Evolutionary conservation across 257 asterid genomes (phyloP).

Genomic region (Solanum neorickii): DNA sequence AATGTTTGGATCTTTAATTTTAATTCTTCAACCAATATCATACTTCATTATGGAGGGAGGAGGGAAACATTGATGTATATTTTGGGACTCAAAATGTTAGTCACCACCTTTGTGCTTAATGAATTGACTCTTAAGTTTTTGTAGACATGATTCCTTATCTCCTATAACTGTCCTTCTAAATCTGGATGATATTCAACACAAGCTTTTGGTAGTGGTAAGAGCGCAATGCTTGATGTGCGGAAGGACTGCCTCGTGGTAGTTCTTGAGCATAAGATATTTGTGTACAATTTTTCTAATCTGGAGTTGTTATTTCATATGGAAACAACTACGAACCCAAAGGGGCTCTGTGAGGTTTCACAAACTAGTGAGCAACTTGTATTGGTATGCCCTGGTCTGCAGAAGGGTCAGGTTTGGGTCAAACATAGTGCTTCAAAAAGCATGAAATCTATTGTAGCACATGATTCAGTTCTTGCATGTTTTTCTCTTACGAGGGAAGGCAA

Average conservation of each 20-base stretch:
- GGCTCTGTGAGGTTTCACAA: slow-evolving; percentile 82
- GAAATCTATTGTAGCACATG: slow-evolving; percentile 61
- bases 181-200: background rate
- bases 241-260: slow-evolving; percentile 65
- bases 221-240: background rate
- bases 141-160: background rate
- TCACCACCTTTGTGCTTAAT: background rate
- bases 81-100: background rate
- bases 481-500: slow-evolving; percentile 74
- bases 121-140: background rate
- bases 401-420: slow-evolving; percentile 82
- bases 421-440: slow-evolving; percentile 59
- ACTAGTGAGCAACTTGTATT: slow-evolving; percentile 51
- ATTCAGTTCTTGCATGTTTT: slow-evolving; percentile 53
- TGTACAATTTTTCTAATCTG: slow-evolving; percentile 68
- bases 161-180: background rate
- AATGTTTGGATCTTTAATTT: background rate
- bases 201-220: background rate
- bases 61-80: background rate
- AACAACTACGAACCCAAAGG: slow-evolving; percentile 64
- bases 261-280: slow-evolving; percentile 66
- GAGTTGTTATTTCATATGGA: slow-evolving; percentile 86
- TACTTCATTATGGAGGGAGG: too few relatives aligned
- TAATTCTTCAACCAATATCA: background rate
- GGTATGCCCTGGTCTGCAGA: slow-evolving; percentile 75